Evolutionary conservation across 345 rosid species (phyloP), one percentile per base, ranked within the genome.

Genomic region (Rubroshorea leprosula): DNA sequence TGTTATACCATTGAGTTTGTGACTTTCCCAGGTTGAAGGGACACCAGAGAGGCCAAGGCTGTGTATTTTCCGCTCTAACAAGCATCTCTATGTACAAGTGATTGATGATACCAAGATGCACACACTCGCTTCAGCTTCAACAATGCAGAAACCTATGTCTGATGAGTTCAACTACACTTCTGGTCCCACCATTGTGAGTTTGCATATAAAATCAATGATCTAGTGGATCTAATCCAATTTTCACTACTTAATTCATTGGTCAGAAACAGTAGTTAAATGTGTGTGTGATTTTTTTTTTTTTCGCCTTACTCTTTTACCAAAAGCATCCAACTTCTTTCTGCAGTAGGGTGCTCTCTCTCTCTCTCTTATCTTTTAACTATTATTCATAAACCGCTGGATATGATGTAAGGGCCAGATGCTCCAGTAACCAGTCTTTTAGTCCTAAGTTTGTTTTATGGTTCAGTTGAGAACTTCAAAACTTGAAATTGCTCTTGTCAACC

Each of bases 71-170:
- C 88, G 97, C 5, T 93, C 97, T 62, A 93, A 86, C 87, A 89
- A 87, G 72, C 94, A 87, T 76, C 74, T 93, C 16, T 87, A 85
- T 58, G 96, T 78, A 31, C 97, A 93, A 75, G 96, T 93, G 72
- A 85, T 93, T 60, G 99, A 93, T 75, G 99, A 93, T 72, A 74
- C 88, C 2, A 89, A 89, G 85, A 93, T 89, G 97, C 99, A 89
- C 73, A 93, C 99, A 0, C 86, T 93, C 59, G 96, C 96, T 62
- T 77, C 97, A 0, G 96, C 87, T 23, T 89, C 97, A 31, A 89
- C 99, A 5, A 79, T 74, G 80, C 91, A 86, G 80, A 86, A 83
- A 63, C 75, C 83, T 13, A 55, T 89, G 66, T 75, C 80, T 1
- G 82, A 85, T 68, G 87, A 79, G 58, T 71, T 87, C 2, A 63